These are phyloP conservation scores for Suillus variegatus DNA, from an alignment of 768 basidiomycete species.

Conservation along the genomic window DNA sequence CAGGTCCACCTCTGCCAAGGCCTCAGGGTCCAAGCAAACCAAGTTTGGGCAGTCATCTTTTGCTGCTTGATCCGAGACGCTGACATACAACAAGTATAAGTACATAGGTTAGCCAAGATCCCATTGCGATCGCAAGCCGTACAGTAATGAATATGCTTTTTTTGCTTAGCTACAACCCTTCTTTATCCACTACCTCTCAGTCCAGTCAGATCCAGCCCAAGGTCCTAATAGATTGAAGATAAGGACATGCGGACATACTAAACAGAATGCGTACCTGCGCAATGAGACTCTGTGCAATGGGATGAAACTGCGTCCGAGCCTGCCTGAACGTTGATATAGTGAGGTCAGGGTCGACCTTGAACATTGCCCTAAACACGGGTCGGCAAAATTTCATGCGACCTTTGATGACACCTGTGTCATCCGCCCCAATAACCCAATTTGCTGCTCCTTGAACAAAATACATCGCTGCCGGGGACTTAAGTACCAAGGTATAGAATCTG, in stretches of 20 bases:
- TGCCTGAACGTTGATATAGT: conserved; percentile 37
- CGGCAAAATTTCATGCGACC: conserved; percentile 61
- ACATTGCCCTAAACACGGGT: conserved; percentile 43
- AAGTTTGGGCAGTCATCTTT: background rate
- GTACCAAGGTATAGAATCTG: conserved; percentile 52
- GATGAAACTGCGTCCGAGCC: conserved; percentile 45
- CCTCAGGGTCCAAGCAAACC: background rate
- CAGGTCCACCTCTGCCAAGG: background rate
- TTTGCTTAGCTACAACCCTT: background rate
- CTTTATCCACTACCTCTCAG: background rate
- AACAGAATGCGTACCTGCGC: conserved; percentile 40
- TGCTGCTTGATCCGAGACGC: background rate
- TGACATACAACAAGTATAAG: background rate
- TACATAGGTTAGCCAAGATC: background rate
- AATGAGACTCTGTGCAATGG: conserved; percentile 51
- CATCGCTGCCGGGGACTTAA: conserved; percentile 37
- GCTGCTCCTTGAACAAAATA: conserved; percentile 37
- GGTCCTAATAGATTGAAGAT: conserved; percentile 21
- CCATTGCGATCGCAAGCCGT: background rate
- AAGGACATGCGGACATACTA: background rate
- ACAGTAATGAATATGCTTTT: background rate
- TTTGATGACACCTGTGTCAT: conserved; percentile 42
- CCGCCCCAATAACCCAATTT: conserved; percentile 47
- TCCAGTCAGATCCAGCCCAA: conserved; percentile 12
- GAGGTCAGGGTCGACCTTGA: conserved; percentile 36